These are phyloP conservation scores for Pseudomassariella vexata DNA, from an alignment of 2,329 filamentous ascomycete genomes.

Conservation along the genomic window DNA sequence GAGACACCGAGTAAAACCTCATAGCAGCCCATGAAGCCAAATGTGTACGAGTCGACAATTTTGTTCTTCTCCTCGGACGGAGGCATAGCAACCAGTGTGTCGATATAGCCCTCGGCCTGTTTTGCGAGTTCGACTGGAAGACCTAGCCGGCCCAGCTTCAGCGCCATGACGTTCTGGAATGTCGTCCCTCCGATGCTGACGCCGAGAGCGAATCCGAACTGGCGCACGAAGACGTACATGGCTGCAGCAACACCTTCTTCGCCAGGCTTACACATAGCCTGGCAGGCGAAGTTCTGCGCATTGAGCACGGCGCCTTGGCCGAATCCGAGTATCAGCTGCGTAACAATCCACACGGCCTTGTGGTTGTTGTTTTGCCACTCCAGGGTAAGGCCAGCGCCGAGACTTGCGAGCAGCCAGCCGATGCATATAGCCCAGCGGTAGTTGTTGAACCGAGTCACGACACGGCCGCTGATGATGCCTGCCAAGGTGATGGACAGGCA, in stretches of 20 bases:
- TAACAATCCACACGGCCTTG: constrained; percentile 26
- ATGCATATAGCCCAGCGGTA: constrained; percentile 32
- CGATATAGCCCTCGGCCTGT: constrained; percentile 17
- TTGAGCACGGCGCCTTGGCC: constrained; percentile 32
- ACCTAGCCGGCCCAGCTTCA: constrained; percentile 22
- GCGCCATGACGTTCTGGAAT: constrained; percentile 33
- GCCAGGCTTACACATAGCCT: constrained; percentile 28
- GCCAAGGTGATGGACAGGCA: constrained; percentile 23
- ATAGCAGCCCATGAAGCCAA: background rate
- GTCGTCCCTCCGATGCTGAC: constrained; percentile 33
- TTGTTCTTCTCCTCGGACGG: background rate
- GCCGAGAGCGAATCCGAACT: constrained; percentile 32
- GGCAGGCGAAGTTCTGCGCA: constrained; percentile 31
- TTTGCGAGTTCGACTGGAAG: constrained; percentile 23
- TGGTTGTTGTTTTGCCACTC: constrained; percentile 16
- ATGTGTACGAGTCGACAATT: background rate
- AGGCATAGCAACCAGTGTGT: background rate
- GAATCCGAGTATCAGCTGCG: constrained; percentile 28
- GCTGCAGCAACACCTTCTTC: constrained; percentile 31
- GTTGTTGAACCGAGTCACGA: constrained; percentile 24
- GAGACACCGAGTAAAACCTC: background rate
- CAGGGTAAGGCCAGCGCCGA: constrained; percentile 10
- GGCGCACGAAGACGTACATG: constrained; percentile 34
- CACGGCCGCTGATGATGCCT: constrained; percentile 22
- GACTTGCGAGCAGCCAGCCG: constrained; percentile 24